Base-by-base conservation (phyloP, 345 rosid species). In the Fremontodendron californicum region DNA sequence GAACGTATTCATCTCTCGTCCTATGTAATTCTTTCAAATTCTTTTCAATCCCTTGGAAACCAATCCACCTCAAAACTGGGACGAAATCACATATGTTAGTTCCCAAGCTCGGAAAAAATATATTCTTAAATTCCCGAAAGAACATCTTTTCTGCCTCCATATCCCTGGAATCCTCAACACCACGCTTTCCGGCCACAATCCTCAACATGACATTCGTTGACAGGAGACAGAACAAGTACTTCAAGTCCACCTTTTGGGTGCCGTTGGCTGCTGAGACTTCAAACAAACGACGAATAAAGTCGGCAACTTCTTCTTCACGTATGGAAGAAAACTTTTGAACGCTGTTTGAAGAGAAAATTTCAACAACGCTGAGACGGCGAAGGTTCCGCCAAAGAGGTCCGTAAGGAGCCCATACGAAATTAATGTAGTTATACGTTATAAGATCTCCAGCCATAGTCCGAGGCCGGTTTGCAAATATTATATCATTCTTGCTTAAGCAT, bases 391-490 rank as follows among this genome's bases (percentile, higher is more conserved):
- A 88, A 49, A 78, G 77, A 19, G 82, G 81, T 2, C 94, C 89
- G 54, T 87, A 86, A 23, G 86, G 71, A 19, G 90, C 83, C 79
- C 82, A 80, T 9, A 80, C 85, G 13, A 51, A 13, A 1, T 81
- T 13, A 0, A 70, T 72, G 46, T 82, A 84, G 58, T 85, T 76
- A 43, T 89, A 89, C 37, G 88, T 82, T 0, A 86, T 61, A 76
- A 82, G 65, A 25, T 89, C 89, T 0, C 84, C 84, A 3, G 83
- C 68, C 39, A 88, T 27, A 27, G 86, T 66, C 52, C 67, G 74
- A 5, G 94, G 94, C 3, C 89, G 81, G 82, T 85, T 83, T 1
- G 95, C 88, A 43, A 90, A 77, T 39, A 86, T 35, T 15, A 85
- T 68, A 76, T 89, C 92, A 57, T 86, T 89, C 63, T 85, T 84